Evolutionary conservation across 768 basidiomycete species (phyloP).

Genomic region (Tylopilus balloui): DNA sequence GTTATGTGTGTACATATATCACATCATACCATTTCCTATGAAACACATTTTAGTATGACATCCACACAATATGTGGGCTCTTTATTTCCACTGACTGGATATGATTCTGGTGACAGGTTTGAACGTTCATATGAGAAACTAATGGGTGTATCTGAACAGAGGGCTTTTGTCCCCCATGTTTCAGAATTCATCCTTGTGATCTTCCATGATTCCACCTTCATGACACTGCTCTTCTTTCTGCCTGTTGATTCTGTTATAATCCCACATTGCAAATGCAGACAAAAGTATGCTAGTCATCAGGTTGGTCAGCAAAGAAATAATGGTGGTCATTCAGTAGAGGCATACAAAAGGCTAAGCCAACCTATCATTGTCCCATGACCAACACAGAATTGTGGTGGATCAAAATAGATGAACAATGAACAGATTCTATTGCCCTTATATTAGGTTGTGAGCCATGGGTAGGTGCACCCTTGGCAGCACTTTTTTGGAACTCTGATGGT

Average conservation of each 20-base stretch:
- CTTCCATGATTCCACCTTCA: conserved; percentile 40
- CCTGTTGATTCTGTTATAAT: conserved; percentile 47
- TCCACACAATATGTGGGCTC: no score
- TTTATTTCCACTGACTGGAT: background rate
- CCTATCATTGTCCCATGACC: conserved; percentile 38
- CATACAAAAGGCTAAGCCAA: conserved; percentile 31
- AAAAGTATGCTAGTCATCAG: conserved; percentile 36
- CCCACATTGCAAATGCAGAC: conserved; percentile 43
- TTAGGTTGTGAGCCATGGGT: conserved; percentile 4
- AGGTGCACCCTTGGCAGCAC: background rate
- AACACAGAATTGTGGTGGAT: conserved; percentile 35
- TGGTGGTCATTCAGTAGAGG: conserved; percentile 10
- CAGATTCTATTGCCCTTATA: conserved; percentile 28
- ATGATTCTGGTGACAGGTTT: no score
- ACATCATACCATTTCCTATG: no score
- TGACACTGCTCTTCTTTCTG: conserved; percentile 43
- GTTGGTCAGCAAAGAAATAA: conserved; percentile 25
- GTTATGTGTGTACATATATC: no score
- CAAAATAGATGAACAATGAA: conserved; percentile 40
- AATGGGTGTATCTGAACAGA: conserved; percentile 33
- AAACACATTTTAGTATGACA: no score
- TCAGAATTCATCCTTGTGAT: conserved; percentile 37
- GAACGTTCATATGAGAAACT: background rate
- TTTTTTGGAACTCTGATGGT: no score
- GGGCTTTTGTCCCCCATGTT: conserved; percentile 53